Base-by-base conservation (phyloP, 164 flowering plant genomes). In the Magnolia sinica region DNA sequence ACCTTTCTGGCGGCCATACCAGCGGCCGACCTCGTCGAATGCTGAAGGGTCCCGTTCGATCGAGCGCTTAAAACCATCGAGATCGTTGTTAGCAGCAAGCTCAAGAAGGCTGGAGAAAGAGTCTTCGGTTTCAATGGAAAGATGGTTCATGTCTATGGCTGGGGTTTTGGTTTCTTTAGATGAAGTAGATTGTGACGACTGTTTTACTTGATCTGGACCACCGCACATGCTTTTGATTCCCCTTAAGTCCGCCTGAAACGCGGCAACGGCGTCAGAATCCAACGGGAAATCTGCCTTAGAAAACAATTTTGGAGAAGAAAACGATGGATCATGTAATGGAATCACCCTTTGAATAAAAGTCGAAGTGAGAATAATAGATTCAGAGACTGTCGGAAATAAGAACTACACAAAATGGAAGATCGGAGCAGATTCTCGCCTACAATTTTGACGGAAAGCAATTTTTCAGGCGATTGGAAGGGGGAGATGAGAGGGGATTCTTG, bases 1-100 rank as follows among this genome's bases (percentile, higher is more conserved):
- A 20, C 98, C 96, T 80, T 90, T 89, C 75, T 81, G 85, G 3
- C 98, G 91, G 7, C 94, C 89, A 85, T 95, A 95, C 98, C 98
- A 95, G n/a, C 79, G 76, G 4, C 91, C 98, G 74, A 85, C 76
- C 78, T 92, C 95, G 82, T 93, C 91, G 49, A 93, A 67, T 68
- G 85, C 73, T 19, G 94, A 82, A 4, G 91, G 87, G 63, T 90
- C 91, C 18, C 79, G 79, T 31, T 87, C 89, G 68, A 90, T 79
- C 18, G 76, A 82, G 72, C 79, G 84, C 76, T 82, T 91, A 73
- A 93, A 92, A 10, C 83, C 92, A 13, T 88, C 92, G 19, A 87
- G 67, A 72, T 95, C 98, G 77, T 92, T 89, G 81, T 93, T 91
- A 4, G 99, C 96, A n/a, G 98, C 94, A 72, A 89, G 86, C 77